These are phyloP conservation scores for Colletotrichum gigasporum DNA, from an alignment of 2,329 filamentous ascomycete species.

Conservation along the genomic window DNA sequence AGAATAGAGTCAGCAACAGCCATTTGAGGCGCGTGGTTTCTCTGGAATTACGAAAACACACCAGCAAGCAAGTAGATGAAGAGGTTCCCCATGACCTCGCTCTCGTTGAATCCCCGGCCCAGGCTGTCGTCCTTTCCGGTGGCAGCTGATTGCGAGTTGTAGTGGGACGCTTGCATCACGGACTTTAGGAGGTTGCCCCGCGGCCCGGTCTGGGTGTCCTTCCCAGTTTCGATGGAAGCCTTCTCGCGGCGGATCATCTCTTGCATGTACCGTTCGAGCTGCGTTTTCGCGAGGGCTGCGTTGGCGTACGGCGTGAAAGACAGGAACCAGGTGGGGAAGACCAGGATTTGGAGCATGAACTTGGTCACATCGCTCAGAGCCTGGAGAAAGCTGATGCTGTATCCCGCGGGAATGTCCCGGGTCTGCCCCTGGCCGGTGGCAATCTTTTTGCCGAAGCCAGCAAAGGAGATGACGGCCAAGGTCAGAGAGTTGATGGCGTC, in stretches of 20 bases:
- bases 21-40: neutral
- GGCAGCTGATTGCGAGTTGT: neutral
- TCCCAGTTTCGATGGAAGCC: neutral
- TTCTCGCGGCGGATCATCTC: neutral
- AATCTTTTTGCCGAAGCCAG: neutral
- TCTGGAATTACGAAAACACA: neutral
- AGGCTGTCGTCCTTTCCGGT: neutral
- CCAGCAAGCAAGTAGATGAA: neutral
- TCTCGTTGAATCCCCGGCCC: neutral
- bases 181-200: neutral
- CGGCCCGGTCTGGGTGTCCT: neutral
- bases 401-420: neutral
- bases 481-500: neutral
- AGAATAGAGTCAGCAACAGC: neutral
- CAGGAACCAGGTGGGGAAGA: neutral
- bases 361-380: neutral
- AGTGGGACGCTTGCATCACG: neutral
- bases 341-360: neutral
- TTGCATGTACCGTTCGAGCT: neutral
- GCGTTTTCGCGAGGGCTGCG: neutral
- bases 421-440: neutral
- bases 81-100: neutral
- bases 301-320: neutral
- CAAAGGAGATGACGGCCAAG: neutral
- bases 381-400: neutral